Evolutionary conservation across 78 protist genomes (phyloP), one percentile per base, ranked within the genome.

Genomic region (Monosiga brevicollis): DNA sequence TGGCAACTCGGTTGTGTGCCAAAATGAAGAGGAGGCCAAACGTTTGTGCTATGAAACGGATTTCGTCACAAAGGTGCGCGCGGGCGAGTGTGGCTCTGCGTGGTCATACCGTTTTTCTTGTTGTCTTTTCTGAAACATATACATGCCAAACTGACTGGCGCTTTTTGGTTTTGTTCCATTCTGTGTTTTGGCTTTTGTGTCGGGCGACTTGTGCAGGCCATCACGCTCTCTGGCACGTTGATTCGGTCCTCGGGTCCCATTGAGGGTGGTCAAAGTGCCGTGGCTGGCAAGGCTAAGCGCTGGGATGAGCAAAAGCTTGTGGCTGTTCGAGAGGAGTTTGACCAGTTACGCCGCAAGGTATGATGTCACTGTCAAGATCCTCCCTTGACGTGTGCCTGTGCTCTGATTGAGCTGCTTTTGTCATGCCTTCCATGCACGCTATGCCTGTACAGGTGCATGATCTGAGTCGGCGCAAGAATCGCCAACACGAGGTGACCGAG

Each of bases 1-100:
- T 35, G 99, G 98, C 39, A 90, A 89, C 73, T 91, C 98, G 1
- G 43, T 98, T 1, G 90, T 97, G 34, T 88, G 93, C 75, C 98
- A 96, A 73, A 75, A 84, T 6, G 38, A 92, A 35, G 79, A 82
- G 0, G 96, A 95, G 41, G 99, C 98, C 0, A 78, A 84, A 0
- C 2, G 36, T 34, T 41, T 95, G 37, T 88, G 90, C 3, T 96
- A n/a, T n/a, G n/a, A n/a, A n/a, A n/a, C n/a, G n/a, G n/a, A n/a
- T n/a, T n/a, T n/a, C n/a, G n/a, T n/a, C n/a, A n/a, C n/a, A n/a
- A n/a, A n/a, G n/a, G n/a, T n/a, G n/a, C n/a, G n/a, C n/a, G n/a
- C n/a, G n/a, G n/a, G n/a, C n/a, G n/a, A n/a, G n/a, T n/a, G n/a
- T n/a, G n/a, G n/a, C n/a, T n/a, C n/a, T n/a, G n/a, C n/a, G n/a